Conservation (phyloP, 106 monocot species). For the Dioscorea alata region DNA sequence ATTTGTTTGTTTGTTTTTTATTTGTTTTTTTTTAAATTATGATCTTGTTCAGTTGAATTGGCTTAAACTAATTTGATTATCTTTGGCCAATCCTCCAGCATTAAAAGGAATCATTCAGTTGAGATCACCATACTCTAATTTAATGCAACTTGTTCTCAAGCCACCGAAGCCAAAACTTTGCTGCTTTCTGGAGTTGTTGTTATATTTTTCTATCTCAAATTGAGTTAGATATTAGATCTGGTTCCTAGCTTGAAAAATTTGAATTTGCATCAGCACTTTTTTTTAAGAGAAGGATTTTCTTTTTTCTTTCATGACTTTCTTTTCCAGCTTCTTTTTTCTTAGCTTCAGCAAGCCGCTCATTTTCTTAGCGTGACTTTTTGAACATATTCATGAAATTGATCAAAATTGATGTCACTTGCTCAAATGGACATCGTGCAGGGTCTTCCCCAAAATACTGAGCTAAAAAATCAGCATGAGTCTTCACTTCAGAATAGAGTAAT, state of each 20-base stretch:
- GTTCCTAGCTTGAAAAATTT: not conserved
- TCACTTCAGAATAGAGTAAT: conserved; percentile 94
- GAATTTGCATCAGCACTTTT: conserved; percentile 2
- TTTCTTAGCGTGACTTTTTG: conserved; percentile 93
- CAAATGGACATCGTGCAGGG: conserved; percentile 93
- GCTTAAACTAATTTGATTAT: too few species aligned
- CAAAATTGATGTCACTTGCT: conserved; percentile 95
- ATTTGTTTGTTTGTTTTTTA: too few species aligned
- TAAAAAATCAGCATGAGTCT: conserved; percentile 79
- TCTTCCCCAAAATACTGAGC: conserved; percentile 97
- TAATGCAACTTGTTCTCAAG: too few species aligned
- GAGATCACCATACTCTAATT: too few species aligned
- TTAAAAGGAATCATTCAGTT: too few species aligned
- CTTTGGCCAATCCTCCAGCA: too few species aligned
- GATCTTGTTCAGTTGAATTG: too few species aligned
- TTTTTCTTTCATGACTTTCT: conserved; percentile 69
- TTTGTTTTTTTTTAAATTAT: too few species aligned
- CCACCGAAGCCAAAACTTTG: not conserved
- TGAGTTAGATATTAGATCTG: not conserved
- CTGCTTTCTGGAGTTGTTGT: not conserved
- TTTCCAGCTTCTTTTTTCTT: conserved; percentile 85
- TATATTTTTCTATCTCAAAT: not conserved
- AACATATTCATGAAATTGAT: conserved; percentile 89
- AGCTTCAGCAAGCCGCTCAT: conserved; percentile 64
- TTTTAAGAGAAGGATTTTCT: conserved; percentile 21